phyloP scores from a whole-genome alignment of 805 yeast species.

The Yamadazyma kitorensis region DNA sequence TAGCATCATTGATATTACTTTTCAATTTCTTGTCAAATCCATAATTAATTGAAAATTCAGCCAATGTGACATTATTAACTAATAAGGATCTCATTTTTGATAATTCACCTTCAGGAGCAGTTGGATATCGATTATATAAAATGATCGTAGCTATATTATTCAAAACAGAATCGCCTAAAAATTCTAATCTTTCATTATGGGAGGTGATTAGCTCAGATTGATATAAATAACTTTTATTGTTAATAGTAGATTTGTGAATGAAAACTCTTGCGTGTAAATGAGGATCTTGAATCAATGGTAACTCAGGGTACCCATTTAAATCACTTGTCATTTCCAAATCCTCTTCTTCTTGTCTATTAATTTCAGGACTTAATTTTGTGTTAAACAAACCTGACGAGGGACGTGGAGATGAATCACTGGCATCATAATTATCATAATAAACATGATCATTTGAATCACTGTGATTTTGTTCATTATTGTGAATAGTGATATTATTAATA shows the following conservation, averaged over 20 bases:
- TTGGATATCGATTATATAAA: slow-evolving; percentile 63
- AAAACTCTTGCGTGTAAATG: slow-evolving; percentile 68
- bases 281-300: slow-evolving; percentile 65
- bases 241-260: slow-evolving; percentile 72
- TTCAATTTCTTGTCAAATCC: slow-evolving; percentile 59
- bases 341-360: background rate
- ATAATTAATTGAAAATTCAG: slow-evolving; percentile 67
- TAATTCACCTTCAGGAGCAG: slow-evolving; percentile 76
- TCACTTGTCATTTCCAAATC: too few species aligned
- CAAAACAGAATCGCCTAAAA: slow-evolving; percentile 84
- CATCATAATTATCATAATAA: too few species aligned
- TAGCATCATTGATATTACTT: slow-evolving; percentile 45
- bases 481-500: too few species aligned
- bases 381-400: too few species aligned
- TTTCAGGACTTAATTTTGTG: too few species aligned
- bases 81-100: slow-evolving; percentile 67
- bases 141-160: slow-evolving; percentile 70
- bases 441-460: too few species aligned
- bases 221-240: slow-evolving; percentile 54
- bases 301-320: slow-evolving; percentile 43
- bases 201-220: slow-evolving; percentile 54
- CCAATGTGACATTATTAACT: slow-evolving; percentile 69
- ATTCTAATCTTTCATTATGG: slow-evolving; percentile 87
- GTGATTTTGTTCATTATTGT: too few species aligned
- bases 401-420: too few species aligned